Evolutionary conservation across 192 early-diverging fungal genomes (phyloP).

Genomic region (Coemansia guatemalensis): DNA sequence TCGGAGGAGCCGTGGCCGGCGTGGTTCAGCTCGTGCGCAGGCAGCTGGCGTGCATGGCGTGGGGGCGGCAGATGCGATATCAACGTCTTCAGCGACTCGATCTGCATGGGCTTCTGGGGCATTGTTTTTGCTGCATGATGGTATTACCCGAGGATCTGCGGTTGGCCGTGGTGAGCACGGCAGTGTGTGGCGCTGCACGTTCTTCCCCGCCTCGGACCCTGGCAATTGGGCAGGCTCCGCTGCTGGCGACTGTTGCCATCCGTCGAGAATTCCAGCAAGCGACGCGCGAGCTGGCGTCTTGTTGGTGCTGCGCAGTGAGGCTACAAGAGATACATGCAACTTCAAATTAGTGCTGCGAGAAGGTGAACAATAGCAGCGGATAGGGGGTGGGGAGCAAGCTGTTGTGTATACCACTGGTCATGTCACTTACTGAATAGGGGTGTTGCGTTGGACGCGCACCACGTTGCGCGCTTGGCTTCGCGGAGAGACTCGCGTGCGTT

Average conservation of each 20-base stretch:
- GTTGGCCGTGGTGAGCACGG: background rate
- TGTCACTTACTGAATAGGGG: slow-evolving; percentile 16
- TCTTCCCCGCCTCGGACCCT: no score
- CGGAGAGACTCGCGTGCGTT: slow-evolving; percentile 12
- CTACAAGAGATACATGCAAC: background rate
- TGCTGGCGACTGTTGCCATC: background rate
- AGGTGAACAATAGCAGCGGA: background rate
- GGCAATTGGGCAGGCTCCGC: no score
- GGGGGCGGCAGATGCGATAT: background rate
- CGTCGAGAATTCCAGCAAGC: slow-evolving; percentile 15
- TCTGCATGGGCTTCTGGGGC: slow-evolving; percentile 2
- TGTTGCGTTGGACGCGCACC: slow-evolving; percentile 9
- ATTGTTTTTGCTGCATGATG: background rate
- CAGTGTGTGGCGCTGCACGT: background rate
- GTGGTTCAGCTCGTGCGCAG: background rate
- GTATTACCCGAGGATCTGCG: no score
- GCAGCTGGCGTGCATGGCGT: background rate
- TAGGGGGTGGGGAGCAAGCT: no score
- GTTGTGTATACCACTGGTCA: background rate
- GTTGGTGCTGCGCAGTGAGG: slow-evolving; percentile 11
- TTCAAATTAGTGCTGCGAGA: background rate
- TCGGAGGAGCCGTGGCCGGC: background rate
- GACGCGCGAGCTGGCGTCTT: slow-evolving; percentile 16
- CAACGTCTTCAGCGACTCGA: background rate
- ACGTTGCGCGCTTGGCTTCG: slow-evolving; percentile 12